phyloP scores from a whole-genome alignment of 1,139 yeast species.

The Blastobotrys raffinosifermentans region DNA sequence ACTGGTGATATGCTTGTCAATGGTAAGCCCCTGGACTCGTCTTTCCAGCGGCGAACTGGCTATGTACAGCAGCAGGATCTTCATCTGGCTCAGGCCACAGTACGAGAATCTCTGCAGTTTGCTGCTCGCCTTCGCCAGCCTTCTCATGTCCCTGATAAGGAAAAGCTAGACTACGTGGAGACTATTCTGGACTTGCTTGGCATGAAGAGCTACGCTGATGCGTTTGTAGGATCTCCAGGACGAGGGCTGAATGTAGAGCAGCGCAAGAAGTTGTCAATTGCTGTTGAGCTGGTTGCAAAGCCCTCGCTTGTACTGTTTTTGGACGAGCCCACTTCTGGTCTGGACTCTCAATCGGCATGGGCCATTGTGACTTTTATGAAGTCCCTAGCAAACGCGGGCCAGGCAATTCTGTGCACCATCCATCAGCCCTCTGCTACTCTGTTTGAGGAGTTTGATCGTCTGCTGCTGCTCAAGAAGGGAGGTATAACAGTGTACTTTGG shows the following conservation, averaged over 20 bases:
- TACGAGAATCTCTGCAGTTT: conserved; percentile 52
- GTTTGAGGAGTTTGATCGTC: conserved; percentile 67
- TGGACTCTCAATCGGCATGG: conserved; percentile 88
- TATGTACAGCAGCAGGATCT: conserved; percentile 61
- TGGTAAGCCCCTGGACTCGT: conserved; percentile 44
- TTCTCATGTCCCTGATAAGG: conserved; percentile 39
- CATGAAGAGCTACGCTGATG: conserved; percentile 55
- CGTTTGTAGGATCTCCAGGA: conserved; percentile 63
- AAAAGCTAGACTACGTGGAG: conserved; percentile 50
- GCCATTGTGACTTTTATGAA: conserved; percentile 66
- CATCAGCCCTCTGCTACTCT: conserved; percentile 75
- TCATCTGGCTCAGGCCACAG: conserved; percentile 51
- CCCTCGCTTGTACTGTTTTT: conserved; percentile 71
- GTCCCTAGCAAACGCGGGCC: conserved; percentile 67
- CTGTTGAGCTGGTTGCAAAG: conserved; percentile 81
- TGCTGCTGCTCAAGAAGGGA: conserved; percentile 61
- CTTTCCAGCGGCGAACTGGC: conserved; percentile 55
- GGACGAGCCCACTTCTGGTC: conserved; percentile 88
- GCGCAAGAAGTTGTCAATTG: conserved; percentile 76
- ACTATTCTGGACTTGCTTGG: conserved; percentile 48
- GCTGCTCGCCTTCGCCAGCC: conserved; percentile 56
- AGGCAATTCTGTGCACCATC: conserved; percentile 71
- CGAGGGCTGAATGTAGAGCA: conserved; percentile 69
- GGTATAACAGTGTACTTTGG: conserved; percentile 77
- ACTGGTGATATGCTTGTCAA: conserved; percentile 59